Conservation (phyloP, 176 grass and related monocot genomes). For the Musa acuminata region DNA sequence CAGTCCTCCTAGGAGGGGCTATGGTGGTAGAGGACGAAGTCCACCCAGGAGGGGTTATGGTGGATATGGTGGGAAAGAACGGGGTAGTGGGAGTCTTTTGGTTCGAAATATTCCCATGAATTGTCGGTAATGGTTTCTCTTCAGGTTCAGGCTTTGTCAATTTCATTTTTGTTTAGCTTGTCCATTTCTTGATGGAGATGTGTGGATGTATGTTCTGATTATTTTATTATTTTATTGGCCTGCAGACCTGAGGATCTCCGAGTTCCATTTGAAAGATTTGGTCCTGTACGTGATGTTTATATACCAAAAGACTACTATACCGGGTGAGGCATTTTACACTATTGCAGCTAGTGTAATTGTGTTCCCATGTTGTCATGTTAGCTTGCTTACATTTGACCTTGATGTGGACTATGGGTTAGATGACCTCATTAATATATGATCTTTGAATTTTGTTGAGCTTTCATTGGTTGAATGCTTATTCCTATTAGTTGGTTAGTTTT, state of each 20-base stretch:
- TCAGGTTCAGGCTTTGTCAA: background rate
- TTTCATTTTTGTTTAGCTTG: background rate
- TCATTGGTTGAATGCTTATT: too few species aligned
- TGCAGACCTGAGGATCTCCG: background rate
- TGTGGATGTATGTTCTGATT: background rate
- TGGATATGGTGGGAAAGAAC: slow-evolving; percentile 41
- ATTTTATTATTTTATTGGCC: background rate
- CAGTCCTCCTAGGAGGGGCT: slow-evolving; percentile 80
- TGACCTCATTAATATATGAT: too few species aligned
- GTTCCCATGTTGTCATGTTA: too few species aligned
- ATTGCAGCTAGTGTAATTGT: background rate
- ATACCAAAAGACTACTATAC: slow-evolving; percentile 6
- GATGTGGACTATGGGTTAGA: too few species aligned
- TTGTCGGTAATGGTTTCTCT: slow-evolving; percentile 31
- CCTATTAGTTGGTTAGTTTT: background rate
- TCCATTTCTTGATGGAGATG: background rate
- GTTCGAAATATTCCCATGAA: slow-evolving; percentile 89
- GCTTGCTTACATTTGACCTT: too few species aligned
- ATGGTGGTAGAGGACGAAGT: slow-evolving; percentile 73
- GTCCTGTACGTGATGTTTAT: slow-evolving; percentile 10
- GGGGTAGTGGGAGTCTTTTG: slow-evolving; percentile 54
- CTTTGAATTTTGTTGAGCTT: too few species aligned
- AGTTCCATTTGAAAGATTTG: slow-evolving; percentile 8
- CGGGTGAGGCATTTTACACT: background rate
- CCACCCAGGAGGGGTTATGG: slow-evolving; percentile 71